Percentiles rank a stretch among this genome's conserved stretches.
Evolutionary conservation across 1,284 basidiomycete species (phyloP).

Genomic region (Melampsora larici-populina): DNA sequence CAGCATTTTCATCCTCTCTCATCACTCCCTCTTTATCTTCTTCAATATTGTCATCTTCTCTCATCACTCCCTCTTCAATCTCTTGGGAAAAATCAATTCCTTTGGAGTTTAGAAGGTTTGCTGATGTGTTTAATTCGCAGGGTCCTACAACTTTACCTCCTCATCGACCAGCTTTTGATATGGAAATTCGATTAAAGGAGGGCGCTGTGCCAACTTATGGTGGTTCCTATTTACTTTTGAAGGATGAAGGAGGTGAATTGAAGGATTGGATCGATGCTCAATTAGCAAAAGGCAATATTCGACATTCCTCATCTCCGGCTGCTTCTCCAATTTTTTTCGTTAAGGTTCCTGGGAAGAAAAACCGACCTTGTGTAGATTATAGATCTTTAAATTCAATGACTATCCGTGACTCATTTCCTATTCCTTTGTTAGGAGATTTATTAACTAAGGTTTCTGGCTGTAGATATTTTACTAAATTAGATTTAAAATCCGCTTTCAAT

Average conservation of each 20-base stretch:
- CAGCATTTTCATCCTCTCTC: no score
- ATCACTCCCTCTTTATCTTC: no score
- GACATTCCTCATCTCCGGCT: no score
- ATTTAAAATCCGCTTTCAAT: conserved; percentile 52
- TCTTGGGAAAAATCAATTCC: no score
- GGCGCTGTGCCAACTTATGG: no score
- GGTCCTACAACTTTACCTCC: not conserved
- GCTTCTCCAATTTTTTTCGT: no score
- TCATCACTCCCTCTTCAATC: not conserved
- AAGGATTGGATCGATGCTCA: no score
- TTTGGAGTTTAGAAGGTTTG: not conserved
- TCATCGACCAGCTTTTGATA: no score
- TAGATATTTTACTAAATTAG: conserved; percentile 49
- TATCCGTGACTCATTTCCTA: conserved; percentile 38
- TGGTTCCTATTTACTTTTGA: no score
- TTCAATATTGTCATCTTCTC: not conserved
- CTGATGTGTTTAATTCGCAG: not conserved
- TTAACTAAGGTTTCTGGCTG: conserved; percentile 41
- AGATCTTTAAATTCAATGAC: not conserved
- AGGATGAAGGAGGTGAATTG: no score
- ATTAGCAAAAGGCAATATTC: no score
- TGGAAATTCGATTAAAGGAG: no score
- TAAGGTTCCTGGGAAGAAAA: not conserved
- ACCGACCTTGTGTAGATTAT: conserved; percentile 22
- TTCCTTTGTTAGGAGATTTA: conserved; percentile 46